Base-by-base conservation (phyloP, 108 stramenopile genomes). In the Pseudonitzschia pungens region DNA sequence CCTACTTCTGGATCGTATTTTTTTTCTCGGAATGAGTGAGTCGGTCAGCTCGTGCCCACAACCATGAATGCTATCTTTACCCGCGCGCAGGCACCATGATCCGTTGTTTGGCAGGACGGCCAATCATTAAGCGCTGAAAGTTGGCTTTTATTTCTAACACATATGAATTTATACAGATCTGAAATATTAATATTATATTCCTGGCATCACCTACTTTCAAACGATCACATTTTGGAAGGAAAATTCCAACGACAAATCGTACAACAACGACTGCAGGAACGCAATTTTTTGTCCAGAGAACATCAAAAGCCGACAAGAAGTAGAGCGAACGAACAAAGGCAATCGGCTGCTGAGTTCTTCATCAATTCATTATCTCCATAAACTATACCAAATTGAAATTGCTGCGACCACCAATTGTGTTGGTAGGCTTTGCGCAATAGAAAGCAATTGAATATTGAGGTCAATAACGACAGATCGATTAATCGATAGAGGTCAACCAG, bases 171-270 rank as follows among this genome's bases (percentile, higher is more conserved):
- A 55, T 55, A 26, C 54, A 55, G 21, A 26, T 26, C 12, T 10
- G 24, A 24, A 55, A 22, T 2, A 24, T 1, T 24, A n/a, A 24
- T 24, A 55, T 55, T 55, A 24, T 2, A 26, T 9, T 55, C 54
- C 2, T 26, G 54, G 54, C 54, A 24, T 55, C 26, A 3, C 54
- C n/a, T 55, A 21, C 54, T 55, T 55, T 55, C 4, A 55, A 26
- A 22, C 54, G 54, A 5, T 55, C 54, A 55, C 54, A 55, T 55
- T 55, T 55, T 55, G 54, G n/a, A 24, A 26, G n/a, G 54, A 55
- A n/a, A n/a, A 55, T 55, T 55, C 54, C 54, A 55, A 55, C 54
- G 54, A 26, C 54, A 55, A 55, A 55, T 10, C 2, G 45, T 20
- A 55, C n/a, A 55, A 55, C 9, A 2, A 51, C 36, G 36, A 36